These are phyloP conservation scores for Fraxinus anomala DNA, from an alignment of 257 asterid genomes.

Conservation along the genomic window DNA sequence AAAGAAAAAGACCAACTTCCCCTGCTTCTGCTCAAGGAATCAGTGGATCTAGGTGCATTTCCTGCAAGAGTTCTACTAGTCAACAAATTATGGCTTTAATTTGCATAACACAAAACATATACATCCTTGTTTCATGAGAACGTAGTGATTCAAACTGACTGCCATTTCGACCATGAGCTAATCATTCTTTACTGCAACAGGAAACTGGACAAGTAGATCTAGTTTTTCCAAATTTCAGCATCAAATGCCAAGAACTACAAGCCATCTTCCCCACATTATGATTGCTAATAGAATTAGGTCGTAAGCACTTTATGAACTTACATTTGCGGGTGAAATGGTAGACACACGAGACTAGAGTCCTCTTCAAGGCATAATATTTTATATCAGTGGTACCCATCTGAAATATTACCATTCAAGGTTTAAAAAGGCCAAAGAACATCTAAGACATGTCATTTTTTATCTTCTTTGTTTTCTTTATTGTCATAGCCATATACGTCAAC, in stretches of 20 bases:
- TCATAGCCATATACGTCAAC: not conserved
- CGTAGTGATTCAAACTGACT: not conserved
- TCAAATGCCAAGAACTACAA: not conserved
- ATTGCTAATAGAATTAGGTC: not conserved
- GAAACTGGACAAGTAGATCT: slow-evolving; percentile 10
- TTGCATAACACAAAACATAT: slow-evolving; percentile 1
- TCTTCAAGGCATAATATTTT: too few species aligned
- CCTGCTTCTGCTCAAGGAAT: slow-evolving; percentile 41
- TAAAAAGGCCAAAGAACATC: not conserved
- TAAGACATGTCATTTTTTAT: not conserved
- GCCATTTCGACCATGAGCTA: not conserved
- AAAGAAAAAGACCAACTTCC: slow-evolving; percentile 52
- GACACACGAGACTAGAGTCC: too few species aligned
- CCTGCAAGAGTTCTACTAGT: slow-evolving; percentile 41
- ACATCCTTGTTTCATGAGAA: not conserved
- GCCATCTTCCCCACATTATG: not conserved
- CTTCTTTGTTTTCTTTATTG: not conserved
- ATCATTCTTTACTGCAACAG: not conserved
- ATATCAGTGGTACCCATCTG: not conserved
- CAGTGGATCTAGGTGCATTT: slow-evolving; percentile 39
- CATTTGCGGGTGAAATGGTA: not conserved
- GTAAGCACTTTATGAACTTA: not conserved
- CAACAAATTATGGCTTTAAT: slow-evolving; percentile 23
- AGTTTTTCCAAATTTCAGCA: not conserved
- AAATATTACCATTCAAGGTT: not conserved